phyloP scores from a whole-genome alignment of 805 yeast species.

The Metschnikowia peoriensis region DNA sequence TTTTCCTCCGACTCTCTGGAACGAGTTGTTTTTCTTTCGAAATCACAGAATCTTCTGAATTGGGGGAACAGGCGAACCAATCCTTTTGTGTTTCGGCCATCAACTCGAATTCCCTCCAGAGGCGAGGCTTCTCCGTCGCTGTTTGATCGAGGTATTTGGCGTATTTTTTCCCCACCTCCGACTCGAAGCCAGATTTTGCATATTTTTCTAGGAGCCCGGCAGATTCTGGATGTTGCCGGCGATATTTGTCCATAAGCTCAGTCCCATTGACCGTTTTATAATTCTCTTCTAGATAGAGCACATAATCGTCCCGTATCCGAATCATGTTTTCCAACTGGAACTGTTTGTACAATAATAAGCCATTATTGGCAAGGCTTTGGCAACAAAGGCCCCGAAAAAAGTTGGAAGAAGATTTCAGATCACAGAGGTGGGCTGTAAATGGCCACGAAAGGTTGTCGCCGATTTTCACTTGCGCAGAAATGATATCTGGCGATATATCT shows the following conservation, averaged over 20 bases:
- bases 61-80: not conserved
- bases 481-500: not conserved
- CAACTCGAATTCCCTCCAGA: not conserved
- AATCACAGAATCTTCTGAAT: not conserved
- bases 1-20: not conserved
- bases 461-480: slow-evolving; percentile 3
- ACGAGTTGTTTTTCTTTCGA: not conserved
- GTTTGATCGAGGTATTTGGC: not conserved
- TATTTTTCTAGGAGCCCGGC: slow-evolving; percentile 2
- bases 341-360: slow-evolving; percentile 19
- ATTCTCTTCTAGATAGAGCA: slow-evolving; percentile 32
- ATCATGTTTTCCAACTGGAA: slow-evolving; percentile 22
- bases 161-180: not conserved
- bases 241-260: slow-evolving; percentile 31
- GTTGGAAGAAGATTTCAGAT: slow-evolving; percentile 1
- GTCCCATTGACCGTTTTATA: slow-evolving; percentile 34
- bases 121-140: not conserved
- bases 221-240: slow-evolving; percentile 15
- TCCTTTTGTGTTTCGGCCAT: slow-evolving; percentile 1
- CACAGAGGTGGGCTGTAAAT: slow-evolving; percentile 16
- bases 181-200: slow-evolving; percentile 1
- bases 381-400: slow-evolving; percentile 22
- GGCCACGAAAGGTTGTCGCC: slow-evolving; percentile 23
- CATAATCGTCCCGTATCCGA: slow-evolving; percentile 30
- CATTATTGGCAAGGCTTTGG: slow-evolving; percentile 24